Evolutionary conservation across 257 asterid species (phyloP), one percentile per base, ranked within the genome.

Genomic region (Hygrophila difformis): DNA sequence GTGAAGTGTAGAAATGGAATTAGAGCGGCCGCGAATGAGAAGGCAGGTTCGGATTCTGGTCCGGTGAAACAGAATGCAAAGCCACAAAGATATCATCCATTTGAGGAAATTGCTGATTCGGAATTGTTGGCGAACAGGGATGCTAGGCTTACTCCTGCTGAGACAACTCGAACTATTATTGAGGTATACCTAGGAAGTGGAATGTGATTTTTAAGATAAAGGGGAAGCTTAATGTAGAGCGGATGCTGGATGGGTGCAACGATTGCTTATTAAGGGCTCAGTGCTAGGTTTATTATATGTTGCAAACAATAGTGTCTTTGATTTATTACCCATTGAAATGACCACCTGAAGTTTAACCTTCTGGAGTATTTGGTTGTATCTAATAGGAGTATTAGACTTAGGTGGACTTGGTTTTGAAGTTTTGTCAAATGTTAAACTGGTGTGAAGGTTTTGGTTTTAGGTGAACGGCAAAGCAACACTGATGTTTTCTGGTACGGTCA

Each of bases 81-180:
- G 82, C 88, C 96, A 14, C 89, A 78, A 77, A 77, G 93, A 69
- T 91, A 86, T 63, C 98, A 91, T 70, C 98, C 96, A 7, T 91
- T 44, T 49, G 98, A 91, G 79, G 98, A 91, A 17, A 72, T 91
- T 76, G 57, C 74, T 18, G 91, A 82, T 13, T 60, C 89, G 16
- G 84, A 69, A 44, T 48, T 72, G 47, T 23, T 69, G 61, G 82
- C 45, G 53, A 55, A 52, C 33, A 84, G 67, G 28, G 88, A 77
- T 44, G 77, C 88, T 44, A 63, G 49, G 15, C 91, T 82, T 51
- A 64, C 76, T 33, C 84, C 94, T 15, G 95, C 95, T 18, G 98
- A 86, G 78, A 74, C 81, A 59, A 44, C 81, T 42, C 71, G 96
- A 39, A 91, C 95, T 17, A 47, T 86, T 18, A 78, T 86, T 68